phyloP scores from a whole-genome alignment of 2,329 filamentous ascomycete species.

The Claviceps maximensis region DNA sequence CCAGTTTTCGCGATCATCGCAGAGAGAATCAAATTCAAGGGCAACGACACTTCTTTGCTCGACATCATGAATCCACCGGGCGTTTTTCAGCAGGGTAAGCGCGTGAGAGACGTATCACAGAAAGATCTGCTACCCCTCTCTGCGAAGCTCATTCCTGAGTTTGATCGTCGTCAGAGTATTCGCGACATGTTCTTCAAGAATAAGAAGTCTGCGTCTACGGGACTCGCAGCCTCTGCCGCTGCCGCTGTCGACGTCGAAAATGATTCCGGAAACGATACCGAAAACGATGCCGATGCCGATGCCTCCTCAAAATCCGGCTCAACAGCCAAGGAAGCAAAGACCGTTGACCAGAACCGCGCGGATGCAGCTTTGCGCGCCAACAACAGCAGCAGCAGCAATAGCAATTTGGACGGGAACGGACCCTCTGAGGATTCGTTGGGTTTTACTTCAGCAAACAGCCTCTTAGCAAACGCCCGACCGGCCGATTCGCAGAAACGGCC shows the following conservation, averaged over 20 bases:
- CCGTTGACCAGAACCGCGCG: background rate
- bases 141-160: slow-evolving; percentile 75
- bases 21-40: slow-evolving; percentile 42
- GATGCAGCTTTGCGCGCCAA: background rate
- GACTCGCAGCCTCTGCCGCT: background rate
- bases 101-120: slow-evolving; percentile 50
- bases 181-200: slow-evolving; percentile 72
- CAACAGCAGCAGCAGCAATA: background rate
- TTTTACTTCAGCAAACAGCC: background rate
- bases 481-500: slow-evolving; percentile 1
- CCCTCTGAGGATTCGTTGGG: background rate
- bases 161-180: slow-evolving; percentile 71
- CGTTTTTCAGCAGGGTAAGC: slow-evolving; percentile 54
- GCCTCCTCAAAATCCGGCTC: background rate
- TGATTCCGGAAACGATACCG: background rate
- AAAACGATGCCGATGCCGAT: background rate
- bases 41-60: slow-evolving; percentile 37
- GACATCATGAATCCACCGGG: slow-evolving; percentile 70
- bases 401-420: background rate
- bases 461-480: background rate
- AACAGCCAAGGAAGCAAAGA: background rate
- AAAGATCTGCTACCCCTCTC: slow-evolving; percentile 62
- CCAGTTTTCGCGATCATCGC: slow-evolving; percentile 72
- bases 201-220: slow-evolving; percentile 18
- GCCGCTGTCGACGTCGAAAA: background rate